Conservation (phyloP, 1,284 basidiomycete species). For the Ceratobasidium sp. region DNA sequence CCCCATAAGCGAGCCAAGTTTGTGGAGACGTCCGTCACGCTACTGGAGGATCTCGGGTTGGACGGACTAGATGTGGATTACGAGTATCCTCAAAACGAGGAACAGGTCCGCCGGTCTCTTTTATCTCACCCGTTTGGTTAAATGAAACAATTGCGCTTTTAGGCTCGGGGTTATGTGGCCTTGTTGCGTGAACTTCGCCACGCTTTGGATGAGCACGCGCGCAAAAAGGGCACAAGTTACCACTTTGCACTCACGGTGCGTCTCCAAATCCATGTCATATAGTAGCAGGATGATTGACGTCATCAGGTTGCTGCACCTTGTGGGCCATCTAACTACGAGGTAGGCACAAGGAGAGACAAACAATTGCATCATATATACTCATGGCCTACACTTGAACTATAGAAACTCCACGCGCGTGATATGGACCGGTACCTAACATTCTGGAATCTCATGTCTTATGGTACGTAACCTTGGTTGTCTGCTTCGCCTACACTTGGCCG, state of each 20-base stretch:
- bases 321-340: slow-evolving; percentile 82
- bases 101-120: slow-evolving; percentile 51
- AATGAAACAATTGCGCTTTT: background rate
- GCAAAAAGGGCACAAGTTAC: slow-evolving; percentile 62
- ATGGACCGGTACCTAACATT: slow-evolving; percentile 92
- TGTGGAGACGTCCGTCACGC: slow-evolving; percentile 74
- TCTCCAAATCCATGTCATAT: slow-evolving; percentile 13
- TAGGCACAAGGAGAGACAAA: background rate
- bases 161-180: slow-evolving; percentile 71
- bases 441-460: slow-evolving; percentile 94
- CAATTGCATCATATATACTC: background rate
- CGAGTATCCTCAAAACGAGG: slow-evolving; percentile 77
- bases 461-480: slow-evolving; percentile 1
- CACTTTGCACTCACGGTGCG: slow-evolving; percentile 78
- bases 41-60: slow-evolving; percentile 81
- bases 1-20: slow-evolving; percentile 72
- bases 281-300: background rate
- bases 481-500: background rate
- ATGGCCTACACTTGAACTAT: background rate
- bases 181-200: slow-evolving; percentile 72
- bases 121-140: background rate
- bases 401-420: slow-evolving; percentile 72
- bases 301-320: slow-evolving; percentile 87
- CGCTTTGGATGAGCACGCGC: slow-evolving; percentile 71
- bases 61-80: slow-evolving; percentile 84